Evolutionary conservation across 768 basidiomycete species (phyloP), one percentile per base, ranked within the genome.

Genomic region (Tylopilus sp.): DNA sequence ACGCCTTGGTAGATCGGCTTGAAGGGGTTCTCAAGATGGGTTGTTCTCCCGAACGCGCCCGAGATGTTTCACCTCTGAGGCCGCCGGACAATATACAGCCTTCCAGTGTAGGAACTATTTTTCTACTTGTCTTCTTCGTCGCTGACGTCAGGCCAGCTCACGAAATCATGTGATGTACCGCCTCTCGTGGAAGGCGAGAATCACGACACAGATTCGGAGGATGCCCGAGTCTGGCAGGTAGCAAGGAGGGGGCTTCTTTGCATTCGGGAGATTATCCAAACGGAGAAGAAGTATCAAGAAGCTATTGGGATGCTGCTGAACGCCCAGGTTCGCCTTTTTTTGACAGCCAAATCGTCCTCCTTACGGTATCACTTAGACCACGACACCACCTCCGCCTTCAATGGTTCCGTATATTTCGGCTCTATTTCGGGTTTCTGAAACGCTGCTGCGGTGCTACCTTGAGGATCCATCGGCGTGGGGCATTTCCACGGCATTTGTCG

Each of bases 401-500:
- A 78, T 86, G 73, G 60, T 75, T 20, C 62, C 72, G 10, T 77
- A 85, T 55, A 68, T 82, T 13, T 78, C 73, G 17, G 73, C 71
- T 8, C 75, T 87, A 11, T 70, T 82, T 31, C 58, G 62, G 17
- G 78, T 73, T 18, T 85, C 83, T 25, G 73, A 79, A 46, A 65
- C 65, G 17, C 69, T 85, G 38, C 56, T 83, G n/a, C 66, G 66
- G 18, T 67, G 68, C n/a, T 75, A 84, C 61, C 74, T 79, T 30
- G 73, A 75, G 40, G 83, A 86, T 48, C 85, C 85, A 13, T 84
- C 82, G 40, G 81, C 81, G 3, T 78, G 76, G 72, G 85, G 85
- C 9, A 79, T 86, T 26, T 78, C 82, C 11, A 71, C 75, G 6
- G 80, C 85, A 7, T 83, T 87, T 55, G 68, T 86, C 22, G 67